A percentile compares a stretch with the other conserved stretches of the same genome.
phyloP scores from a whole-genome alignment of 1,139 yeast genomes.

The Geotrichum restrictum region DNA sequence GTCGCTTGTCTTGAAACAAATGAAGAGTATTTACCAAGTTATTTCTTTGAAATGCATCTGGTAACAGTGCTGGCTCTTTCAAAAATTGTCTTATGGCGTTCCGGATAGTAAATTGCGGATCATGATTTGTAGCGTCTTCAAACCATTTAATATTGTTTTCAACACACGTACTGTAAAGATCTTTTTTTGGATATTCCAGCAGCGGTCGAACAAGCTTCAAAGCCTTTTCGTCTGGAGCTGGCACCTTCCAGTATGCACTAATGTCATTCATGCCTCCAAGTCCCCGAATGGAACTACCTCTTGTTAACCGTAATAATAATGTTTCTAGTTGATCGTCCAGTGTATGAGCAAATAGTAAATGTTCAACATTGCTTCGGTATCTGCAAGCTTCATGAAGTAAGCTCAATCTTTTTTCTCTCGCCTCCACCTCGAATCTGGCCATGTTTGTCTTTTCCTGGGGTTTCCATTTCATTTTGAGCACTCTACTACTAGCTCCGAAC shows the following conservation, averaged over 20 bases:
- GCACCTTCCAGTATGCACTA: slow-evolving; percentile 27
- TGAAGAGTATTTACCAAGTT: slow-evolving; percentile 7
- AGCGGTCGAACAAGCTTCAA: slow-evolving; percentile 51
- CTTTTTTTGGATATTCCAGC: slow-evolving; percentile 44
- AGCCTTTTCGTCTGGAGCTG: slow-evolving; percentile 26
- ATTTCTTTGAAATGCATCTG: slow-evolving; percentile 24
- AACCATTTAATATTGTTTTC: slow-evolving; percentile 51
- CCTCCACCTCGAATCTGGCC: slow-evolving; percentile 27
- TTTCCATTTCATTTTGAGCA: slow-evolving; percentile 41
- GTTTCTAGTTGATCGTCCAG: slow-evolving; percentile 72
- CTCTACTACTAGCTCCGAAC: slow-evolving; percentile 46
- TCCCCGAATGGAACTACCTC: slow-evolving; percentile 59
- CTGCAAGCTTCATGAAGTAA: slow-evolving; percentile 43
- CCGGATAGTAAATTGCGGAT: slow-evolving; percentile 51
- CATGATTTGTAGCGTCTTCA: slow-evolving; percentile 63
- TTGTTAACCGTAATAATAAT: slow-evolving; percentile 51
- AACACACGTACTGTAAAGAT: slow-evolving; percentile 48
- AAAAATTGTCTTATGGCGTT: slow-evolving; percentile 42
- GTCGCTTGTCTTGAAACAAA: slow-evolving; percentile 9
- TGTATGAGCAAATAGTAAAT: slow-evolving; percentile 62
- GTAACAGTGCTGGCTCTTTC: slow-evolving; percentile 20
- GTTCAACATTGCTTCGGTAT: slow-evolving; percentile 29
- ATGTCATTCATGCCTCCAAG: slow-evolving; percentile 42
- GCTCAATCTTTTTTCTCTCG: slow-evolving; percentile 49
- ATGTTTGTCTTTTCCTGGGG: slow-evolving; percentile 20